Base-by-base conservation (phyloP, 176 grass and related monocot genomes). In the Echinochloa phyllopogon region DNA sequence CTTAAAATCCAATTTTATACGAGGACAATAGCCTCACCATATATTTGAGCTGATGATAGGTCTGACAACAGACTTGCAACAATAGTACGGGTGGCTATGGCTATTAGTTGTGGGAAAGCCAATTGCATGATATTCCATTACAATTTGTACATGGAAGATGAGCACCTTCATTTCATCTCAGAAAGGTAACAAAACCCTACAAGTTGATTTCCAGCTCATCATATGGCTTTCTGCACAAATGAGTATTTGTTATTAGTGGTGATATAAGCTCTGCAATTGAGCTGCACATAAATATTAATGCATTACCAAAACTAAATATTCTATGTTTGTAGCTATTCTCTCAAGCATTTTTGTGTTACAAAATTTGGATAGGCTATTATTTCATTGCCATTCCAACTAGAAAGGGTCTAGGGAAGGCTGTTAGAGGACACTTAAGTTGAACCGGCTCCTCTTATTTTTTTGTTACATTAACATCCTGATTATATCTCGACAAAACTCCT, bases 71-170 rank as follows among this genome's bases (percentile, higher is more conserved):
- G 90, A 37, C 91, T 99, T 85, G 71, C 89, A 65, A 87, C 76
- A 85, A 87, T 99, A 82, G 58, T 99, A 62, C 86, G 92, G 89
- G 75, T 92, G 56, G 83, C 93, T 11, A 96, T 99, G 94, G 85
- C 91, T 62, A 76, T 94, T 55, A 95, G 93, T 62, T 51, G 58
- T 80, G 88, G 88, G 89, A 96, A 89, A 75, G 88, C 92, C 29
- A 89, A 85, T 43, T 92, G 78, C 72, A 89, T 99, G 90, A 94
- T 99, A 86, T 96, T 99, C 61, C 96, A 99, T 87, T 99, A 93
- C 82, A 96, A 96, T 82, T 63, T 99, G 59, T 99, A 84, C 77
- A 94, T 99, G 96, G 96, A 99, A 80, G 96, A 99, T 86, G 93
- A 96, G 12, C 96, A 99, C 69, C 86, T 99, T 69, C 86, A 84